These are phyloP conservation scores for Yamadazyma spencermartinsiae DNA, from an alignment of 1,139 yeast species.

Conservation along the genomic window DNA sequence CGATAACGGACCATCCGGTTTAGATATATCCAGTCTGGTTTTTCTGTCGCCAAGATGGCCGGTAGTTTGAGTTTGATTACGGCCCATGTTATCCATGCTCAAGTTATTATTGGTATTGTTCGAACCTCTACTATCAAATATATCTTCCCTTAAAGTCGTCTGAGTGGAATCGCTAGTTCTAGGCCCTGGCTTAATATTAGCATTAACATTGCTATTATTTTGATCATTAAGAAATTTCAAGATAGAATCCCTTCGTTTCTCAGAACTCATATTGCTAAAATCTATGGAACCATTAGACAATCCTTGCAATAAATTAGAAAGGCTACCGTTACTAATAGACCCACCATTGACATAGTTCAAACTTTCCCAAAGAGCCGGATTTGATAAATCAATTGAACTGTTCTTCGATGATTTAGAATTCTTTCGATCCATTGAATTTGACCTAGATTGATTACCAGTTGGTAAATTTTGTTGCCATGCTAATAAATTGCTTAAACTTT, in stretches of 20 bases:
- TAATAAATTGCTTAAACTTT: conserved; percentile 36
- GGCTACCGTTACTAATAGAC: conserved; percentile 31
- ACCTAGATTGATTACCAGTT: conserved; percentile 11
- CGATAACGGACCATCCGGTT: conserved; percentile 20
- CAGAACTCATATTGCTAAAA: conserved; percentile 41
- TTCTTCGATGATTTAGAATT: conserved; percentile 20
- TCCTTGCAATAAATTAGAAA: conserved; percentile 40
- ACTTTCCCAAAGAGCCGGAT: conserved; percentile 25
- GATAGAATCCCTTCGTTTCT: conserved; percentile 45
- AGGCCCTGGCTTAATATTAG: neutral
- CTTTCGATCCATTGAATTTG: conserved; percentile 16
- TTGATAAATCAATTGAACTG: conserved; percentile 32
- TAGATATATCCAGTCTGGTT: conserved; percentile 6
- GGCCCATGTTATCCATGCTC: neutral
- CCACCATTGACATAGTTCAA: conserved; percentile 20
- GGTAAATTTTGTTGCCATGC: conserved; percentile 26
- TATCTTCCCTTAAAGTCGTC: conserved; percentile 41
- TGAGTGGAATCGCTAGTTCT: conserved; percentile 3
- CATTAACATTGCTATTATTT: conserved; percentile 14
- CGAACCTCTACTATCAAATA: conserved; percentile 27
- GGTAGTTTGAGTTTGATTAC: neutral
- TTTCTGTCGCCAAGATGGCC: conserved; percentile 4
- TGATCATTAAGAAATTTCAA: conserved; percentile 36
- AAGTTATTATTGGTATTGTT: neutral
- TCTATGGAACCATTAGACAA: conserved; percentile 41